Evolutionary conservation across 352 stramenopile species (phyloP).

Genomic region (Globisporangium polare): DNA sequence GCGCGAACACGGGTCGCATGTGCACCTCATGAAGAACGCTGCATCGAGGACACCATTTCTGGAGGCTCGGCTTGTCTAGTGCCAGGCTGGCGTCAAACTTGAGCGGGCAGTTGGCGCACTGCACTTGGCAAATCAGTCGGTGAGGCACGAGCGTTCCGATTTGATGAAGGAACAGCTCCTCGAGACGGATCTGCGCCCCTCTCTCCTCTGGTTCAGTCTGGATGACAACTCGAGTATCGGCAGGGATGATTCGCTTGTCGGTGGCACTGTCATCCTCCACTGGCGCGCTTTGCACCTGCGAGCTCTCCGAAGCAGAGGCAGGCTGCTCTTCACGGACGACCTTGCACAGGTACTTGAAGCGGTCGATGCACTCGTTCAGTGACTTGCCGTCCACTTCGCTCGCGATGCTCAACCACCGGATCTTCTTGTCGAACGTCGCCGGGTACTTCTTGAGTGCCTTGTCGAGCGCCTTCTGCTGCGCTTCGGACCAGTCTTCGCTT

Average conservation of each 20-base stretch:
- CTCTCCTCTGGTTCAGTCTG: conserved; percentile 48
- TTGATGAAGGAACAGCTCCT: conserved; percentile 73
- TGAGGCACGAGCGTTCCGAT: conserved; percentile 74
- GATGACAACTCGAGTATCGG: conserved; percentile 38
- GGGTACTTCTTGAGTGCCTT: conserved; percentile 66
- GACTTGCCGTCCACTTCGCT: conserved; percentile 58
- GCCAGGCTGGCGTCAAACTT: conserved; percentile 59
- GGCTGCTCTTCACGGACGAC: conserved; percentile 31
- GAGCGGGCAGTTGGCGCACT: conserved; percentile 70
- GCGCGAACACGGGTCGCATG: conserved; percentile 65
- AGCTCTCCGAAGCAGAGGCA: not conserved
- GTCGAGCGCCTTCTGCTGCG: conserved; percentile 65
- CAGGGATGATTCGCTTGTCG: conserved; percentile 51
- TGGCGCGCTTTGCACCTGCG: not conserved
- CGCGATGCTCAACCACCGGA: conserved; percentile 64
- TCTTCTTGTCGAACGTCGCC: conserved; percentile 65
- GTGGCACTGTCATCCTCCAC: conserved; percentile 15
- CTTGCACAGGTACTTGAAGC: conserved; percentile 62
- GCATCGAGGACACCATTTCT: conserved; percentile 82
- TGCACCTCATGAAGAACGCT: conserved; percentile 65
- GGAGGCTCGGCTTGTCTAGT: conserved; percentile 37
- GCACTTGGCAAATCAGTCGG: conserved; percentile 55
- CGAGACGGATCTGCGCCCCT: conserved; percentile 52
- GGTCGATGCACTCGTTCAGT: conserved; percentile 81
- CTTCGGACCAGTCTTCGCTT: conserved; percentile 47